Evolutionary conservation across 345 rosid genomes (phyloP).

Genomic region (Gossypium arboreum): DNA sequence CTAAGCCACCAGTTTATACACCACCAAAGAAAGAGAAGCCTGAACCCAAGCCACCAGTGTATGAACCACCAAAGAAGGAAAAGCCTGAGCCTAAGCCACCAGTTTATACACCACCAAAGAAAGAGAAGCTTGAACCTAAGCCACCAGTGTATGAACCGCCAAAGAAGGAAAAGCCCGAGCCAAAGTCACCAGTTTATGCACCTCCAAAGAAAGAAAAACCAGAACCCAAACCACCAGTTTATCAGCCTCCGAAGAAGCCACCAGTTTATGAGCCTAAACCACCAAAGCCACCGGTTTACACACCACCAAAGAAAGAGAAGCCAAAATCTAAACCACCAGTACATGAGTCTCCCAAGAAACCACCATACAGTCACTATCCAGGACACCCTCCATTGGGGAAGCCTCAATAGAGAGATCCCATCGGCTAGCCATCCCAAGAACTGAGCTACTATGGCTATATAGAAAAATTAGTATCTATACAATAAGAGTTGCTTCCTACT

Average conservation of each 20-base stretch:
- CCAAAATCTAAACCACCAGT: slow-evolving; percentile 5
- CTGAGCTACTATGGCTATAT: background rate
- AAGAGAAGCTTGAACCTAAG: background rate
- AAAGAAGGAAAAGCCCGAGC: background rate
- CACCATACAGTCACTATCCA: slow-evolving; percentile 10
- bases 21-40: slow-evolving; percentile 3
- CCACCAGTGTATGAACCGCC: slow-evolving; percentile 21
- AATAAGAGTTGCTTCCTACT: slow-evolving; percentile 18
- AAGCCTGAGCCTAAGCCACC: background rate
- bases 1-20: background rate
- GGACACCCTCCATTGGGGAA: slow-evolving; percentile 17
- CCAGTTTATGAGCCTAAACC: background rate
- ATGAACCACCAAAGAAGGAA: background rate
- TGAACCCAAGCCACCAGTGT: background rate
- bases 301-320: background rate
- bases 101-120: slow-evolving; percentile 8
- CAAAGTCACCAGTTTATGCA: background rate
- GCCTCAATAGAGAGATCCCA: background rate
- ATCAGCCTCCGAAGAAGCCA: slow-evolving; percentile 1
- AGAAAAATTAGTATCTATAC: background rate
- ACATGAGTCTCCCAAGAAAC: slow-evolving; percentile 12
- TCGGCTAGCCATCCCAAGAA: background rate
- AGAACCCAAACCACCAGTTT: slow-evolving; percentile 9
- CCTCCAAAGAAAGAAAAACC: background rate
- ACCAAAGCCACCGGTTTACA: background rate